A percentile compares a stretch with the other conserved stretches of the same genome.
phyloP scores from a whole-genome alignment of 306 rosid genomes.

The Medicago ruthenica region DNA sequence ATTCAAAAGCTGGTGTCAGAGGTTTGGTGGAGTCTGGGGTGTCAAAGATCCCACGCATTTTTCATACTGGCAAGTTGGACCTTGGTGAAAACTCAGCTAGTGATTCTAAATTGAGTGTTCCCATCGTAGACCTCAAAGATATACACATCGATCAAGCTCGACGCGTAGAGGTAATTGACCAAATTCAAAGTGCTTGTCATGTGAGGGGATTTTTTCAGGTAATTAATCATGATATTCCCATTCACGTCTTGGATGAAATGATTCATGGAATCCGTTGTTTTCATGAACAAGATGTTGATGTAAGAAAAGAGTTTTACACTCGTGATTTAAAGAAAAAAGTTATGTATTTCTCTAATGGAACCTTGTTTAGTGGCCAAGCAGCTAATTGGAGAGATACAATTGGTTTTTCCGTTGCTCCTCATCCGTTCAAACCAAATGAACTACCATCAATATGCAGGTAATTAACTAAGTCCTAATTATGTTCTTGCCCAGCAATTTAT shows the following conservation, averaged over 20 bases:
- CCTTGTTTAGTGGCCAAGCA: constrained; percentile 45
- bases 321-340: constrained; percentile 33
- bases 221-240: not conserved
- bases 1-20: not conserved
- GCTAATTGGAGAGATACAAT: constrained; percentile 35
- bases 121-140: not conserved
- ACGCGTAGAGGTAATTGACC: constrained; percentile 39
- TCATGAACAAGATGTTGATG: not conserved
- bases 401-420: constrained; percentile 44
- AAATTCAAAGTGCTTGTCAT: constrained; percentile 23
- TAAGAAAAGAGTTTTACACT: constrained; percentile 41
- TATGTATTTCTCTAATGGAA: constrained; percentile 51
- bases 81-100: not conserved
- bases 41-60: not conserved
- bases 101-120: not conserved
- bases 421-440: constrained; percentile 44
- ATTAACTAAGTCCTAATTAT: not conserved
- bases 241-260: not conserved
- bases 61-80: not conserved
- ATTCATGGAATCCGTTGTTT: not conserved
- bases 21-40: not conserved
- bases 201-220: not conserved
- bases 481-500: not conserved
- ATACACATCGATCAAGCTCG: not conserved
- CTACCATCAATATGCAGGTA: constrained; percentile 52